These are phyloP conservation scores for Cyclotella choctawhatcheeana DNA, from an alignment of 108 stramenopile genomes.

Conservation along the genomic window DNA sequence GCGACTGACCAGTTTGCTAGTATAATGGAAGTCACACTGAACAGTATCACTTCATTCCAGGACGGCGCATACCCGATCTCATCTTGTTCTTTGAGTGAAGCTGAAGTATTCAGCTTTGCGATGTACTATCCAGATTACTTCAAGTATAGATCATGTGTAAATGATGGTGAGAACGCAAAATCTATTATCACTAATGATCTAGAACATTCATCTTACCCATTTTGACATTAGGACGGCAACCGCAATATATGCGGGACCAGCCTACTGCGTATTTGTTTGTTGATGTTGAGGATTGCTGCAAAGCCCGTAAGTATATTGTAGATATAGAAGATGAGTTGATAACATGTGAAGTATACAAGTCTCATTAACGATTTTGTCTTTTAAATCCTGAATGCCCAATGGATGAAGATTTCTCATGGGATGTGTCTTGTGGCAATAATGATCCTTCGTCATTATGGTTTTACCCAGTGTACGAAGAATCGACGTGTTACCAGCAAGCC, in stretches of 20 bases:
- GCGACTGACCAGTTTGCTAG: constrained; percentile 2
- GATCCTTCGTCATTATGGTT: neutral
- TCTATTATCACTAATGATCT: no score
- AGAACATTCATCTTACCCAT: no score
- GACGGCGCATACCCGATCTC: neutral
- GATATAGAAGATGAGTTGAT: neutral
- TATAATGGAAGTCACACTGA: constrained; percentile 1
- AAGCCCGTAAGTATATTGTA: neutral
- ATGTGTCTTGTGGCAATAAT: neutral
- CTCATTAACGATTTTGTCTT: neutral
- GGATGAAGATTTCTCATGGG: neutral
- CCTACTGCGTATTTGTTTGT: constrained; percentile 10
- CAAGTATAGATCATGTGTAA: constrained; percentile 1
- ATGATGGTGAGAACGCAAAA: constrained; percentile 14
- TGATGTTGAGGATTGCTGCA: constrained; percentile 9
- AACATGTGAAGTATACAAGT: no score
- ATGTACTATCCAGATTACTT: constrained; percentile 19
- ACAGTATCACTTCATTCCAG: constrained; percentile 5
- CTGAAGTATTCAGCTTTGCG: constrained; percentile 1
- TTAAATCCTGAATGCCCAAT: no score
- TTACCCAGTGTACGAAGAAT: neutral
- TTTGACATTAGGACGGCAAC: neutral
- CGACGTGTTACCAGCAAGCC: neutral
- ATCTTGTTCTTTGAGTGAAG: neutral
- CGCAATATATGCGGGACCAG: constrained; percentile 5